phyloP scores from a whole-genome alignment of 345 rosid species.

The Brassica cretica region DNA sequence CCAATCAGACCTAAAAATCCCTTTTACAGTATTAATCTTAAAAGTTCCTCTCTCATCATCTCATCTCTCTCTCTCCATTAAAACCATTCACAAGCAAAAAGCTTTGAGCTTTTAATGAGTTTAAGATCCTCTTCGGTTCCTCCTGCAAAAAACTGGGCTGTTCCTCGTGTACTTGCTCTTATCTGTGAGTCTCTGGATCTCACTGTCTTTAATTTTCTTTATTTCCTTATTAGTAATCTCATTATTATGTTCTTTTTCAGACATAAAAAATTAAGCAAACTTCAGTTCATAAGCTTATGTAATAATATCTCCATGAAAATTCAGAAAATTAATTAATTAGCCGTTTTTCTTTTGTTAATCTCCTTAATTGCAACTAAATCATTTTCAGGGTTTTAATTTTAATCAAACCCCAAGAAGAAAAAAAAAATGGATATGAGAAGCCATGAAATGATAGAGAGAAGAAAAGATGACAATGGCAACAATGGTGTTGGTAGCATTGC shows the following conservation, averaged over 20 bases:
- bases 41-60: not conserved
- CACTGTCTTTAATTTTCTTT: slow-evolving; percentile 12
- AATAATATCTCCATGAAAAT: not conserved
- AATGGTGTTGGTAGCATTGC: slow-evolving; percentile 23
- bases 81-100: slow-evolving; percentile 34
- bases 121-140: slow-evolving; percentile 27
- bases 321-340: not conserved
- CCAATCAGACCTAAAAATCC: slow-evolving; percentile 19
- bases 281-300: not conserved
- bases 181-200: slow-evolving; percentile 34
- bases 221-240: slow-evolving; percentile 35
- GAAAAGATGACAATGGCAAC: slow-evolving; percentile 47
- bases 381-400: slow-evolving; percentile 6
- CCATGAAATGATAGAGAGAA: slow-evolving; percentile 47
- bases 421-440: slow-evolving; percentile 39
- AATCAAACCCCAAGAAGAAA: not conserved
- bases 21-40: slow-evolving; percentile 30
- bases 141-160: slow-evolving; percentile 25
- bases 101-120: slow-evolving; percentile 37
- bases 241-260: slow-evolving; percentile 38
- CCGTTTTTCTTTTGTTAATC: slow-evolving; percentile 6
- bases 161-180: slow-evolving; percentile 34
- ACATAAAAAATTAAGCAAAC: slow-evolving; percentile 24
- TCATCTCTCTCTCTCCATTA: slow-evolving; percentile 29
- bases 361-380: slow-evolving; percentile 17